Base-by-base conservation (phyloP, 2,329 filamentous ascomycete genomes). In the Paecilomyces fulvus region DNA sequence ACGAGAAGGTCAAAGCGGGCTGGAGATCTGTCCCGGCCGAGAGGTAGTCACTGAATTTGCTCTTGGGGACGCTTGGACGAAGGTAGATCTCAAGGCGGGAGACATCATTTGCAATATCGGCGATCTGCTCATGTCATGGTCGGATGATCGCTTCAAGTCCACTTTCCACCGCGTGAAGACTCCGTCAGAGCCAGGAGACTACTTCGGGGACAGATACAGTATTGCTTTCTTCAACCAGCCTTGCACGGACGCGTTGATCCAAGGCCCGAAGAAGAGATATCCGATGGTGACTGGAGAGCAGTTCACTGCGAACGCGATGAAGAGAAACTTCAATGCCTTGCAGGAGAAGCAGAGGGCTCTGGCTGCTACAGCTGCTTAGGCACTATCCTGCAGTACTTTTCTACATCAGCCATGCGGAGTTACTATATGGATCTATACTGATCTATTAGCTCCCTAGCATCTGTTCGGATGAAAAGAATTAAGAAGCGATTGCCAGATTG, bases 171-270 rank as follows among this genome's bases (percentile, higher is more conserved):
- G 83, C 3, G 83, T 87, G 57, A 84, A 83, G 69, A 81, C 83
- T 1, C 83, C 83, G 0, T 75, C 70, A 28, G 80, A 85, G 61
- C 73, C 74, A 0, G 75, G 73, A 2, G 75, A 79, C 50, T 83
- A 79, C 65, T 86, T 79, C 62, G 82, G 82, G 4, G 77, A 80
- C 61, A 76, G 84, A 48, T 87, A 84, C 66, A 84, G 81, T 65
- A 83, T 87, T 65, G 84, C 84, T 7, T 87, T 81, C 63, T 86
- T 86, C 69, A 86, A 85, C 61, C 83, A 86, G 70, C 83, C 83
- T 0, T 80, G 79, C 65, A 79, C 76, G 55, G 80, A 84, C 66
- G 77, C 78, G 9, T 64, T 75, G 59, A 84, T 86, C 43, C 83
- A 85, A 64, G 84, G 83, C 0, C 83, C 82, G 1, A 52, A 70